Base-by-base conservation (phyloP, 2,329 filamentous ascomycete genomes). In the Colletotrichum sp. region DNA sequence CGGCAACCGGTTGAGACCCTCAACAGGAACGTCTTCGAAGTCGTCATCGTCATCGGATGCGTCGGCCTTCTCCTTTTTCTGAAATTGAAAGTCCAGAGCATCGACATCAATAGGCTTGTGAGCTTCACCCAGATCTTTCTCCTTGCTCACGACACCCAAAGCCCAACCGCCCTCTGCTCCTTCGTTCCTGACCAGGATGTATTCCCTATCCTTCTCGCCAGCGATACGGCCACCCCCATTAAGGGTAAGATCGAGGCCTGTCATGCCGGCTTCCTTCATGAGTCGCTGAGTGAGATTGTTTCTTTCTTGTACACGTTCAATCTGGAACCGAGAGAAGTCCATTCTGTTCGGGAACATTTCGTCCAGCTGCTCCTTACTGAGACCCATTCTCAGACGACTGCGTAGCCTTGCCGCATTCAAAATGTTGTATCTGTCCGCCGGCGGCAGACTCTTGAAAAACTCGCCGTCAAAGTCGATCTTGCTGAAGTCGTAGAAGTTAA, bases 401-500 rank as follows among this genome's bases (percentile, higher is more conserved):
- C 97, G 90, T 77, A 99, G 83, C 77, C 97, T 91, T 3, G 98
- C 97, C 2, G 98, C 97, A 82, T 99, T 99, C 26, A 99, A 86
- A 69, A 99, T 99, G 80, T 99, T 99, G 87, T 99, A 99, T 65
- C 96, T 92, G 86, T 99, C 97, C 3, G 94, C 93, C 2, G 96
- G 90, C 0, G 98, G 97, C 73, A 99, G 85, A 82, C 95, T 98
- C 83, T 94, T 92, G 86, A 99, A 99, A 85, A 99, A 99, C 15
- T 96, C 93, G 79, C 96, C 95, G 79, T 99, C 94, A 81, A 99
- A 99, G 82, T 99, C 97, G 80, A 99, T 99, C 85, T 99, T 99
- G 82, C 95, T 98, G 82, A 99, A 99, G 85, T 99, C 96, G 84
- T 99, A 99, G 7, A 96, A 85, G 78, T 93, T 93, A 80, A 99